Conservation (phyloP, 1,284 basidiomycete genomes). For the Austroboletus novae-zelandiae region DNA sequence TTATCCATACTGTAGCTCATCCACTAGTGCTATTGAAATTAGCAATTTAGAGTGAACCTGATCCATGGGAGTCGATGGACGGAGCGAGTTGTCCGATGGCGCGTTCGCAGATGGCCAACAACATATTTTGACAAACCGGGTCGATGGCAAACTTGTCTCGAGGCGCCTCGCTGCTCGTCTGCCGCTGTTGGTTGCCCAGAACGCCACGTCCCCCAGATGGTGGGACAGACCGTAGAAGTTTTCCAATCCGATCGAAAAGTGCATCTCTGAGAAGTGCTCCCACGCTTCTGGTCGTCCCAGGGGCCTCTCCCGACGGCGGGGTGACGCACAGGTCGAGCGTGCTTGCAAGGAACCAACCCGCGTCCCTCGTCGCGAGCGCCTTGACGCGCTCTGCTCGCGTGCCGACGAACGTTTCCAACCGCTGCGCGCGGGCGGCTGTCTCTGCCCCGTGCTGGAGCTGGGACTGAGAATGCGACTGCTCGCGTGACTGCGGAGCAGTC, state of each 20-base stretch:
- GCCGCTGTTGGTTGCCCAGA: background rate
- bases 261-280: constrained; percentile 12
- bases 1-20: too few species aligned
- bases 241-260: constrained; percentile 26
- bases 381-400: constrained; percentile 20
- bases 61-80: background rate
- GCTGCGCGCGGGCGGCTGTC: constrained; percentile 4
- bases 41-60: too few species aligned
- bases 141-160: constrained; percentile 14
- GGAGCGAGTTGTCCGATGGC: constrained; percentile 16
- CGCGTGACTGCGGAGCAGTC: background rate
- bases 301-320: background rate
- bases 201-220: background rate
- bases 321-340: constrained; percentile 24
- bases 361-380: constrained; percentile 24
- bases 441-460: background rate
- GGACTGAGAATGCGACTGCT: background rate
- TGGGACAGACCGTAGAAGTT: constrained; percentile 15
- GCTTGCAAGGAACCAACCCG: constrained; percentile 28
- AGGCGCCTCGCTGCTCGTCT: background rate
- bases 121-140: constrained; percentile 25
- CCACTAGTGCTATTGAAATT: too few species aligned
- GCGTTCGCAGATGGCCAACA: constrained; percentile 28
- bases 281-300: background rate
- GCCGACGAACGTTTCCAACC: constrained; percentile 11